Base-by-base conservation (phyloP, 805 yeast species). In the Yamadazyma kitorensis region DNA sequence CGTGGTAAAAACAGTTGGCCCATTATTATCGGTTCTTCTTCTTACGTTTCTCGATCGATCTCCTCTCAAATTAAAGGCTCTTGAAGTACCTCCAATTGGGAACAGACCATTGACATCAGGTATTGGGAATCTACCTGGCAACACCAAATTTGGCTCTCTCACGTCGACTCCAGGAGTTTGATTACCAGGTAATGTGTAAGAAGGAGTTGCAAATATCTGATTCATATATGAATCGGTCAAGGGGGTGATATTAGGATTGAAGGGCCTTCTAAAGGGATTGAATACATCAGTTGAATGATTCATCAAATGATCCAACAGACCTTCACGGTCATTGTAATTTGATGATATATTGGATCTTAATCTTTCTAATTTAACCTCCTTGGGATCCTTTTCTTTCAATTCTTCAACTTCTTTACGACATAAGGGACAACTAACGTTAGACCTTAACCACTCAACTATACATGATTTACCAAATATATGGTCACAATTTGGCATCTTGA, bases 381-480 rank as follows among this genome's bases (percentile, higher is more conserved):
- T 25, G 16, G 48, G 31, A 28, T 54, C 55, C 23, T 34, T 41
- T 13, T 44, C 47, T n/a, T 31, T 43, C 12, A 41, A 37, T 8
- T 54, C 54, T 28, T 58, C 60, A 14, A 61, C 63, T 41, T 63
- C 64, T 29, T 54, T 57, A 2, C 73, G 51, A 33, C 73, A 67
- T 31, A 67, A 48, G 3, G 72, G 72, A 37, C 72, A 67, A 36
- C 61, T 64, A 2, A 61, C 64, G 36, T 59, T 56, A 22, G 49
- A 48, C 34, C 56, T 63, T 29, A 67, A 49, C 72, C 72, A 67
- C 27, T 64, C 69, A 2, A 63, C 48, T 17, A 67, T 52, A 46
- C 72, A 67, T 6, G 63, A 43, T 40, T 57, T 55, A 11, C 72
- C 72, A 43, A 67, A 67, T 1, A 62, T 44, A 43, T 67, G 72